Conservation (phyloP, 495 filamentous ascomycete species). For the Aspergillus leporis region DNA sequence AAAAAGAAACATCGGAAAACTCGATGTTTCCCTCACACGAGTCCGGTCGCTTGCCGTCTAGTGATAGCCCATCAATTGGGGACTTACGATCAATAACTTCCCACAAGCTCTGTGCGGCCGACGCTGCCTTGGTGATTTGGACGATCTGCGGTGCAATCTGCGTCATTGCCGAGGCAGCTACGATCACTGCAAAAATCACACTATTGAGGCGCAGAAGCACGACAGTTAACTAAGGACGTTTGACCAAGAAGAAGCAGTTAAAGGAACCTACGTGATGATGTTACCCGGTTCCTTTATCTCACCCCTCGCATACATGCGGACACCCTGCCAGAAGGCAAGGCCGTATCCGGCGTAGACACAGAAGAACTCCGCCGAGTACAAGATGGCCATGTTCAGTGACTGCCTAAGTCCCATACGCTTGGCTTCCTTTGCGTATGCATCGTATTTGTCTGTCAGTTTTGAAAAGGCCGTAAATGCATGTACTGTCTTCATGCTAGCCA, state of each 20-base stretch:
- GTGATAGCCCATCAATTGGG: slow-evolving; percentile 37
- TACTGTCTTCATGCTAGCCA: slow-evolving; percentile 46
- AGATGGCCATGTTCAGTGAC: slow-evolving; percentile 32
- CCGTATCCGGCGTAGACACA: slow-evolving; percentile 42
- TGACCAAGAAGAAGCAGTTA: not conserved
- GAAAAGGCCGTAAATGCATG: slow-evolving; percentile 50
- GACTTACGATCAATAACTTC: slow-evolving; percentile 41
- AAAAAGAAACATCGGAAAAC: slow-evolving; percentile 56
- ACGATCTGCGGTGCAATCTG: slow-evolving; percentile 36
- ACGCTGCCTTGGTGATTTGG: slow-evolving; percentile 41
- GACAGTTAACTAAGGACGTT: not conserved
- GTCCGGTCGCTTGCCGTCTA: slow-evolving; percentile 23
- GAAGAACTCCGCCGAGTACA: slow-evolving; percentile 46
- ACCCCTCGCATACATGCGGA: slow-evolving; percentile 31
- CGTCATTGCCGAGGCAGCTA: slow-evolving; percentile 10
- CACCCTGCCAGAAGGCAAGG: slow-evolving; percentile 53
- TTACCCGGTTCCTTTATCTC: slow-evolving; percentile 35
- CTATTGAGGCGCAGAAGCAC: not conserved
- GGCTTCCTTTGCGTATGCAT: slow-evolving; percentile 25
- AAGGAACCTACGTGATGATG: slow-evolving; percentile 44
- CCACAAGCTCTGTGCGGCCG: slow-evolving; percentile 41
- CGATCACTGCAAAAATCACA: slow-evolving; percentile 37
- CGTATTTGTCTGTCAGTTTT: slow-evolving; percentile 33
- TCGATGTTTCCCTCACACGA: slow-evolving; percentile 46
- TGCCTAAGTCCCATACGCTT: slow-evolving; percentile 28